These are phyloP conservation scores for Kwoniella newhampshirensis DNA, from an alignment of 768 basidiomycete genomes.

Conservation along the genomic window DNA sequence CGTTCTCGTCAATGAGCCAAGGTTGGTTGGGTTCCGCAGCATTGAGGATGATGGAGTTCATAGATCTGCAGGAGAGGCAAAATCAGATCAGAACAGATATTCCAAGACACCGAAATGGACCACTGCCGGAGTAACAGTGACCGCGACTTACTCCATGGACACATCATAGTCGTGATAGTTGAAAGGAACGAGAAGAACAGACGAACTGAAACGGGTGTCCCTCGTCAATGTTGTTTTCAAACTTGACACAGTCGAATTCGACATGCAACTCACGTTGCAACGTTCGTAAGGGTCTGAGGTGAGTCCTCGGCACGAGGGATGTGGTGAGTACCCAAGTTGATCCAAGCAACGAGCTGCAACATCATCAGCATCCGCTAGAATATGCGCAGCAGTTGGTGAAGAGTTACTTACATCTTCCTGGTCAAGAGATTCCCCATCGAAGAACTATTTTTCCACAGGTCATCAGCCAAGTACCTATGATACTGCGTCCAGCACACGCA, in stretches of 20 bases:
- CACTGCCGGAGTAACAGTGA: too few species aligned
- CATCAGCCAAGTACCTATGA: too few species aligned
- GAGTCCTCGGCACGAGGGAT: constrained; percentile 62
- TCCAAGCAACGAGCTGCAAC: constrained; percentile 61
- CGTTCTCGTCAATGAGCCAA: constrained; percentile 20
- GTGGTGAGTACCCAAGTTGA: constrained; percentile 69
- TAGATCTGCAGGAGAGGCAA: constrained; percentile 9
- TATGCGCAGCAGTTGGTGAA: too few species aligned
- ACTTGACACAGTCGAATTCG: too few species aligned
- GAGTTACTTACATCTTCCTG: constrained; percentile 58
- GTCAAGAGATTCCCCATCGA: constrained; percentile 63
- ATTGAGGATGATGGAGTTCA: constrained; percentile 16
- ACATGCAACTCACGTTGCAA: constrained; percentile 20
- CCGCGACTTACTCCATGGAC: constrained; percentile 58
- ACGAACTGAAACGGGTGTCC: not conserved
- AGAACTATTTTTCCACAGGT: constrained; percentile 58
- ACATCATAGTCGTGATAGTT: constrained; percentile 68
- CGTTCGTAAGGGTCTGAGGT: constrained; percentile 29
- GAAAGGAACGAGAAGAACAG: constrained; percentile 63
- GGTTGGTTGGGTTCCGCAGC: not conserved
- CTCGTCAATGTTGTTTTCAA: not conserved
- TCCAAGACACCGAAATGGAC: too few species aligned
- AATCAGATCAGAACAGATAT: too few species aligned
- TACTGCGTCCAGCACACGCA: constrained; percentile 7
- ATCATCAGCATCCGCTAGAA: not conserved